Conservation (phyloP, 2,329 filamentous ascomycete genomes). For the Aulographum hederae region DNA sequence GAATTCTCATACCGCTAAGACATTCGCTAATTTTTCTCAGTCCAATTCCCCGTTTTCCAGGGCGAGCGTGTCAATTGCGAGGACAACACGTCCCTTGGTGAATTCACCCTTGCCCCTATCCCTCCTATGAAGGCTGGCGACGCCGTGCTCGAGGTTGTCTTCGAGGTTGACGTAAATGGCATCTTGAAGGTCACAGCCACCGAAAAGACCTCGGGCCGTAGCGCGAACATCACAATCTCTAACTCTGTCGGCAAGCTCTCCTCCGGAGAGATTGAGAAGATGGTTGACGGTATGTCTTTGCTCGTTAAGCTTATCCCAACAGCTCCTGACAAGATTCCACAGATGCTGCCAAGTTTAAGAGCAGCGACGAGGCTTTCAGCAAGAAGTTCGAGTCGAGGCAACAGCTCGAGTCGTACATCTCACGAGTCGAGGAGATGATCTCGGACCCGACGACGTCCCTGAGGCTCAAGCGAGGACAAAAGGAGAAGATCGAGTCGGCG, state of each 20-base stretch:
- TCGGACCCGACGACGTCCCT: slow-evolving; percentile 89
- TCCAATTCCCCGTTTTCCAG: slow-evolving; percentile 89
- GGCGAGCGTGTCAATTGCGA: slow-evolving; percentile 96
- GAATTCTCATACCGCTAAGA: slow-evolving; percentile 1
- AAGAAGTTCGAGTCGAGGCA: slow-evolving; percentile 99
- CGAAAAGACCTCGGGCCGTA: slow-evolving; percentile 96
- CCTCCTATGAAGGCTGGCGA: slow-evolving; percentile 83
- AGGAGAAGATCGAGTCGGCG: slow-evolving; percentile 97
- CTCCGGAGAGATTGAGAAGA: slow-evolving; percentile 84
- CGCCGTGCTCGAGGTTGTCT: slow-evolving; percentile 90
- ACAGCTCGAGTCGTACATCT: slow-evolving; percentile 98
- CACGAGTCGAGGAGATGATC: slow-evolving; percentile 95
- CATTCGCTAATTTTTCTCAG: neutral
- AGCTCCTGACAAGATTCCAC: slow-evolving; percentile 3
- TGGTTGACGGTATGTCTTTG: slow-evolving; percentile 56
- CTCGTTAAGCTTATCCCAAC: neutral
- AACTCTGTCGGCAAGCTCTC: slow-evolving; percentile 99
- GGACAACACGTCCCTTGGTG: slow-evolving; percentile 93
- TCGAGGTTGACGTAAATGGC: slow-evolving; percentile 99
- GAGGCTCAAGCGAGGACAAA: slow-evolving; percentile 97
- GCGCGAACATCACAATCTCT: slow-evolving; percentile 98
- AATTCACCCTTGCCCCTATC: slow-evolving; percentile 87
- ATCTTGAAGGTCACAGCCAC: slow-evolving; percentile 98
- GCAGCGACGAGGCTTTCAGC: slow-evolving; percentile 92
- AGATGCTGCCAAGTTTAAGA: slow-evolving; percentile 98